Percentiles rank a stretch among this genome's conserved stretches.
Evolutionary conservation across 2,329 filamentous ascomycete genomes (phyloP).

Genomic region (Penicillium sp.): DNA sequence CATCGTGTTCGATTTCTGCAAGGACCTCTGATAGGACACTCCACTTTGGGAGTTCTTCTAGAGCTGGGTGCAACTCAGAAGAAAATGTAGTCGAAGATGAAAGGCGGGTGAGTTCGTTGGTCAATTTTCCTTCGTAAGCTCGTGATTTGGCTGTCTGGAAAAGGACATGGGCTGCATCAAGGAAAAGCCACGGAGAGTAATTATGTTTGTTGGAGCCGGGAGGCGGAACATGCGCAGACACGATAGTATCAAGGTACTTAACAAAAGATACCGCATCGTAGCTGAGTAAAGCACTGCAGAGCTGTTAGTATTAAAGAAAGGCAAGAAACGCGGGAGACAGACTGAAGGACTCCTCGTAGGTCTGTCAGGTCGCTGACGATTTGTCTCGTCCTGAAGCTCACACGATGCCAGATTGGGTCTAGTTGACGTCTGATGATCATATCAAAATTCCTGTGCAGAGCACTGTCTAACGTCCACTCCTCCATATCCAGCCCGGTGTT

Average conservation of each 20-base stretch:
- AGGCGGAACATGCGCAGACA: slow-evolving; percentile 83
- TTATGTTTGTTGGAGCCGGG: slow-evolving; percentile 83
- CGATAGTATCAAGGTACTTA: slow-evolving; percentile 89
- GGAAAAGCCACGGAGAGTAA: slow-evolving; percentile 92
- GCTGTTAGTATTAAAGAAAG: slow-evolving; percentile 12
- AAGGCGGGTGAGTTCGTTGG: slow-evolving; percentile 50
- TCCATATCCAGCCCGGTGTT: slow-evolving; percentile 92
- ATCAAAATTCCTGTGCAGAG: slow-evolving; percentile 89
- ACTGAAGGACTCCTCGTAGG: slow-evolving; percentile 77
- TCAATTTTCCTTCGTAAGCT: slow-evolving; percentile 76
- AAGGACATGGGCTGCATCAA: slow-evolving; percentile 91
- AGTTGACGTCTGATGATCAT: slow-evolving; percentile 82
- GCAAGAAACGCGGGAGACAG: slow-evolving; percentile 24
- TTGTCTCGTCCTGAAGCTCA: slow-evolving; percentile 91
- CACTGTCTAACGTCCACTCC: slow-evolving; percentile 94
- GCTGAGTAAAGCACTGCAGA: slow-evolving; percentile 62
- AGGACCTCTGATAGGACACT: slow-evolving; percentile 80
- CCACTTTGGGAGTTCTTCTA: slow-evolving; percentile 97
- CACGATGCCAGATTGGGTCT: slow-evolving; percentile 94
- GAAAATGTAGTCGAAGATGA: slow-evolving; percentile 50
- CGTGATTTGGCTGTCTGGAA: slow-evolving; percentile 86
- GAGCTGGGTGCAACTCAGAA: slow-evolving; percentile 69
- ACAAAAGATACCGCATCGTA: slow-evolving; percentile 90
- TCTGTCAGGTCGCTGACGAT: slow-evolving; percentile 88
- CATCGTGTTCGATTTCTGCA: slow-evolving; percentile 87